These are phyloP conservation scores for Hordeum pubiflorum DNA, from an alignment of 202 grass and related monocot genomes.

Conservation along the genomic window DNA sequence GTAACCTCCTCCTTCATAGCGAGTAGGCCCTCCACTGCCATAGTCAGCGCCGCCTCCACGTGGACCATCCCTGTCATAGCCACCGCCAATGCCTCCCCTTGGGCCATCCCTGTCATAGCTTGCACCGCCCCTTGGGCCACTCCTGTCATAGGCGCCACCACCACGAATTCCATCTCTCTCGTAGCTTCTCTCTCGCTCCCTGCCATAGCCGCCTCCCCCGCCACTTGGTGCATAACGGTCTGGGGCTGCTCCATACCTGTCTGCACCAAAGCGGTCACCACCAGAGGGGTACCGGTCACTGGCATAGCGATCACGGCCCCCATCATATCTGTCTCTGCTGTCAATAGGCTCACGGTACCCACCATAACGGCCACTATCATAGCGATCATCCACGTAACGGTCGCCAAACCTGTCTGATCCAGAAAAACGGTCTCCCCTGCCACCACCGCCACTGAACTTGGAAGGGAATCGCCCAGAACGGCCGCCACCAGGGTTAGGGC, in stretches of 20 bases:
- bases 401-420: slow-evolving; percentile 51
- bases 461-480: slow-evolving; percentile 44
- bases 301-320: slow-evolving; percentile 48
- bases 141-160: slow-evolving; percentile 33
- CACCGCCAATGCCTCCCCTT: slow-evolving; percentile 23
- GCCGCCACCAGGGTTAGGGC: slow-evolving; percentile 47
- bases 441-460: slow-evolving; percentile 38
- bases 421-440: slow-evolving; percentile 58
- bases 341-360: slow-evolving; percentile 51
- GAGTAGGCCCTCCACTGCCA: slow-evolving; percentile 43
- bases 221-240: slow-evolving; percentile 41
- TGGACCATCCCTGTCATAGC: slow-evolving; percentile 66
- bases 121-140: slow-evolving; percentile 34
- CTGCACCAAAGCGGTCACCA: slow-evolving; percentile 45
- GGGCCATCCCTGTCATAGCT: slow-evolving; percentile 44
- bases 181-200: slow-evolving; percentile 65
- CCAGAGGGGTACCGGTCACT: slow-evolving; percentile 43
- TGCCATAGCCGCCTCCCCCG: slow-evolving; percentile 38
- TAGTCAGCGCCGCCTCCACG: slow-evolving; percentile 40
- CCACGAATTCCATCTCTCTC: slow-evolving; percentile 46
- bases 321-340: slow-evolving; percentile 53
- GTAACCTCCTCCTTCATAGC: slow-evolving; percentile 50
- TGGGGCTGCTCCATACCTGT: slow-evolving; percentile 48
- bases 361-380: slow-evolving; percentile 56
- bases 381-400: slow-evolving; percentile 60